Evolutionary conservation across 192 early-diverging fungal genomes (phyloP), one percentile per base, ranked within the genome.

Genomic region (Coemansia interrupta): DNA sequence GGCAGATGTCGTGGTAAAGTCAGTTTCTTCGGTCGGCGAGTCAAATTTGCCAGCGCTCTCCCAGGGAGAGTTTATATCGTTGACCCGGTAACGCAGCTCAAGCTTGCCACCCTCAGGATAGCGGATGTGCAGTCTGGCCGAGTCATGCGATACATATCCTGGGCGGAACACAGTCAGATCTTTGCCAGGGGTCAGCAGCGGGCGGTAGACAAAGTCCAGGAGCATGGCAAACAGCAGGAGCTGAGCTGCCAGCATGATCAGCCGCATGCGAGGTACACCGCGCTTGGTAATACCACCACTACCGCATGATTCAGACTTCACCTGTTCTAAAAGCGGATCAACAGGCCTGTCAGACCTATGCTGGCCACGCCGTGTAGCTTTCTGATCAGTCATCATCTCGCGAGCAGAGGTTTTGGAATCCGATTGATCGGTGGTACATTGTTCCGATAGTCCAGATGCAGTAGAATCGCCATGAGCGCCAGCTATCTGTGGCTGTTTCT

Each of bases 171-270:
- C 41, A 23, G 58, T 29, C 53, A 81, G 43, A 20, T 73, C 53
- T 2, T 69, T 24, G 38, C 48, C 70, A 2, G 68, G 67, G 17
- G 36, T 54, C 9, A 76, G 30, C 26, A 70, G 55, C 10, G 80
- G 80, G 17, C 66, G 66, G 41, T 73, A 81, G 4, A 72, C 79
- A 70, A 72, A 76, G 55, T 81, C 78, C 12, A 80, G 43, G 0
- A 74, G 56, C 68, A 80, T 75, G 4, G 69, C 62, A 53, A 70
- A 70, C 49, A 68, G 22, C 10, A 42, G 51, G 0, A 80, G n/a
- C 20, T 80, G 59, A 15, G 61, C 58, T 1, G 57, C 19, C 47
- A 78, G 51, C 14, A 78, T 49, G 10, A 68, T 2, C 4, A 58
- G 14, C 36, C 56, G 70, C 32, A 39, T 20, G 29, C 43, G 6